These are phyloP conservation scores for Ustilaginoidea virens DNA, from an alignment of 2,329 filamentous ascomycete genomes.

Conservation along the genomic window DNA sequence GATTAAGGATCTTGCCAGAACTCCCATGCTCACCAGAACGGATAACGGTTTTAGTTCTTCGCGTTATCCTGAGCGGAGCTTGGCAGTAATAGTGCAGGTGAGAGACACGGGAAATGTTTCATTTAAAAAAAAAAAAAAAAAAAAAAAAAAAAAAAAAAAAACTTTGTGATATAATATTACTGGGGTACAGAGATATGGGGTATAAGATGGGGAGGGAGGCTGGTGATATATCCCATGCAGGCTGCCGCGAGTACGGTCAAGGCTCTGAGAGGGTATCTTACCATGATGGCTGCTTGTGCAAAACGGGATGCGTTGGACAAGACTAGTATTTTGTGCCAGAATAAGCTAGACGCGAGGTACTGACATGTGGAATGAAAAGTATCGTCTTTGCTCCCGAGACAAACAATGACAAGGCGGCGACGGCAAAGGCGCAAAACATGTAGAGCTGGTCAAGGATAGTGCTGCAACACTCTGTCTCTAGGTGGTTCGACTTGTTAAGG, in stretches of 20 bases:
- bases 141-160: no score
- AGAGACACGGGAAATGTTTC: no score
- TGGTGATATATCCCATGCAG: conserved; percentile 30
- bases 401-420: conserved; percentile 14
- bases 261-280: conserved; percentile 24
- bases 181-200: no score
- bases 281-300: conserved; percentile 28
- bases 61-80: no score
- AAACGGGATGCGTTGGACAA: conserved; percentile 23
- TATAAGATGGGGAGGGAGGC: conserved; percentile 17
- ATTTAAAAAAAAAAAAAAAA: no score
- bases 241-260: conserved; percentile 22
- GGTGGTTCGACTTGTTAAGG: conserved; percentile 16
- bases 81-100: no score
- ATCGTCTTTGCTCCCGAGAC: conserved; percentile 19
- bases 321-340: conserved; percentile 12
- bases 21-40: no score
- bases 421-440: conserved; percentile 6
- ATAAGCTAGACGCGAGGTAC: conserved; percentile 20
- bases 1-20: no score
- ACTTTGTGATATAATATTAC: no score
- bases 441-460: conserved; percentile 7
- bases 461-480: conserved; percentile 10
- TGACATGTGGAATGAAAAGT: conserved; percentile 19
- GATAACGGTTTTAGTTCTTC: no score